Evolutionary conservation across 2,329 filamentous ascomycete species (phyloP).

Genomic region (Rhynchosporium graminicola): DNA sequence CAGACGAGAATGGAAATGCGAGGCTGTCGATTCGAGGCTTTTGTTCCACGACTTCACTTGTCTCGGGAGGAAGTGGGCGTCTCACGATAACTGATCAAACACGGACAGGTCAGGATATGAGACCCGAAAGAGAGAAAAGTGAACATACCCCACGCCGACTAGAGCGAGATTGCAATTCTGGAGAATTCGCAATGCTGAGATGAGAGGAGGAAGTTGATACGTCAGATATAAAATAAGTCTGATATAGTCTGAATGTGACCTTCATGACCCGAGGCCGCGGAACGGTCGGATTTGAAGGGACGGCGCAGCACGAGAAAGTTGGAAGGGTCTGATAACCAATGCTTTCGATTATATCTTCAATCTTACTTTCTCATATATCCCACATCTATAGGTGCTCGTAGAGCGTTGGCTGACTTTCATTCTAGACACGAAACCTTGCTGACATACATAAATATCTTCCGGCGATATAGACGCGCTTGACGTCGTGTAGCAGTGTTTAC

Average conservation of each 20-base stretch:
- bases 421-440: slow-evolving; percentile 11
- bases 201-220: slow-evolving; percentile 22
- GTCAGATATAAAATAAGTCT: slow-evolving; percentile 15
- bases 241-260: slow-evolving; percentile 5
- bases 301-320: slow-evolving; percentile 8
- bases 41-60: neutral
- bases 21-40: slow-evolving; percentile 21
- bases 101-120: neutral
- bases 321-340: neutral
- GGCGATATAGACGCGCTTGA: slow-evolving; percentile 14
- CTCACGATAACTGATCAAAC: slow-evolving; percentile 18
- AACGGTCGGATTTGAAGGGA: neutral
- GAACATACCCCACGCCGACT: slow-evolving; percentile 20
- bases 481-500: neutral
- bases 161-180: slow-evolving; percentile 13
- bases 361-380: slow-evolving; percentile 1
- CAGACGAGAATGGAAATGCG: slow-evolving; percentile 20
- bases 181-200: slow-evolving; percentile 18
- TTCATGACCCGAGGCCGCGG: neutral
- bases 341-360: neutral
- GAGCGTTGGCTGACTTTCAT: slow-evolving; percentile 15
- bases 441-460: slow-evolving; percentile 15
- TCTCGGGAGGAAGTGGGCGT: slow-evolving; percentile 6
- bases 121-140: neutral
- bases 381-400: slow-evolving; percentile 19